Base-by-base conservation (phyloP, 345 rosid species). In the Ceriops decandra region DNA sequence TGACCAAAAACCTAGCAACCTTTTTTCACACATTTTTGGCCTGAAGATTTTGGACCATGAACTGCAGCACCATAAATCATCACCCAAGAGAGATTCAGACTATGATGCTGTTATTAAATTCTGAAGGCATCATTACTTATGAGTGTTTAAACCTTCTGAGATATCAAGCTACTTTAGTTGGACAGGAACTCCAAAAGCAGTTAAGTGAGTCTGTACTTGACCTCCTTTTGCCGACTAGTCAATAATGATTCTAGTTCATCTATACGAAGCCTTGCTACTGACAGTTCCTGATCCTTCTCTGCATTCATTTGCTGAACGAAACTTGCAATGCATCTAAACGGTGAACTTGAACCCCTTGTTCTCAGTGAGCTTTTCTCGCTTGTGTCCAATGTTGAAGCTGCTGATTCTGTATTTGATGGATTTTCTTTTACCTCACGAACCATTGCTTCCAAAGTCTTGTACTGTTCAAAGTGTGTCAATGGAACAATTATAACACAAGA, bases 261-360 rank as follows among this genome's bases (percentile, higher is more conserved):
- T 68, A 87, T 77, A 19, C 85, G 96, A 68, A 72, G 82, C 85
- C 81, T 83, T 47, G 88, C 86, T 17, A 32, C 74, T 62, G 90
- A 82, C 79, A 93, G 73, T 71, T 93, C 97, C 67, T 89, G 87
- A 74, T 87, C 96, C 77, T 86, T 90, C 80, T 93, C 97, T 62
- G 76, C 38, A 58, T 83, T 93, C 87, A 88, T 87, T 80, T 89
- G 96, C 77, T 89, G 98, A 72, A 93, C 90, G 77, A 93, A 70
- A 76, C 85, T 85, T 67, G 93, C 76, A 74, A 93, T 89, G 83
- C 98, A 93, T 80, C 97, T 85, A 78, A 93, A 90, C 31, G 97
- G 97, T 36, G 97, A 93, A 75, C 90, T 87, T 68, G 98, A 90
- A 74, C 98, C 98, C 78, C 98, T 86, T 62, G 82, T 74, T 76